Evolutionary conservation across 2,329 filamentous ascomycete genomes (phyloP).

Genomic region (Waltergamsia citrina): DNA sequence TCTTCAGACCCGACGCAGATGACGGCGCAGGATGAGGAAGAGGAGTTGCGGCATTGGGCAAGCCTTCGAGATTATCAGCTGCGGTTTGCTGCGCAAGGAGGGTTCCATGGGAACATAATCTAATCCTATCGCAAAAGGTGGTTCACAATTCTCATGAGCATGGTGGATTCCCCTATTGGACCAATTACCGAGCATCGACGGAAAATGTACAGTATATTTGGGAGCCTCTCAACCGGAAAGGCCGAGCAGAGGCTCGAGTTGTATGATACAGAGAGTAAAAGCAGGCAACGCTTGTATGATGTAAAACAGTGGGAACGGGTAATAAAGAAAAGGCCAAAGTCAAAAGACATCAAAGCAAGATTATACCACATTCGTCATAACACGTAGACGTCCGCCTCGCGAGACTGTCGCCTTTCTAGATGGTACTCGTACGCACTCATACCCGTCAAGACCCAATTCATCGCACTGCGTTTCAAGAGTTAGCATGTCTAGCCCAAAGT

Average conservation of each 20-base stretch:
- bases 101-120: conserved; percentile 25
- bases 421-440: conserved; percentile 3
- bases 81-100: conserved; percentile 48
- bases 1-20: conserved; percentile 22
- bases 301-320: not conserved
- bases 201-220: no score
- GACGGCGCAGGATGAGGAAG: conserved; percentile 58
- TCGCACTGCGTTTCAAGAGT: no score
- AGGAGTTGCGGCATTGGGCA: conserved; percentile 69
- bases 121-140: not conserved
- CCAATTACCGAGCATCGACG: no score
- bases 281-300: not conserved
- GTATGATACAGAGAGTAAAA: no score
- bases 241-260: no score
- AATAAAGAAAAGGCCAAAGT: not conserved
- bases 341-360: not conserved
- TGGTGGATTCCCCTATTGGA: no score
- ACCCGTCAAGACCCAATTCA: conserved; percentile 4
- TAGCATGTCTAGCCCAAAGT: conserved; percentile 1
- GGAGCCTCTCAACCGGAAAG: no score
- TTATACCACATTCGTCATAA: conserved; percentile 1
- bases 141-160: no score
- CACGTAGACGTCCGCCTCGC: conserved; percentile 1
- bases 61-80: conserved; percentile 71
- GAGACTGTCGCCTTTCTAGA: not conserved